Evolutionary conservation across 768 basidiomycete species (phyloP).

Genomic region (Dioszegia crocea): DNA sequence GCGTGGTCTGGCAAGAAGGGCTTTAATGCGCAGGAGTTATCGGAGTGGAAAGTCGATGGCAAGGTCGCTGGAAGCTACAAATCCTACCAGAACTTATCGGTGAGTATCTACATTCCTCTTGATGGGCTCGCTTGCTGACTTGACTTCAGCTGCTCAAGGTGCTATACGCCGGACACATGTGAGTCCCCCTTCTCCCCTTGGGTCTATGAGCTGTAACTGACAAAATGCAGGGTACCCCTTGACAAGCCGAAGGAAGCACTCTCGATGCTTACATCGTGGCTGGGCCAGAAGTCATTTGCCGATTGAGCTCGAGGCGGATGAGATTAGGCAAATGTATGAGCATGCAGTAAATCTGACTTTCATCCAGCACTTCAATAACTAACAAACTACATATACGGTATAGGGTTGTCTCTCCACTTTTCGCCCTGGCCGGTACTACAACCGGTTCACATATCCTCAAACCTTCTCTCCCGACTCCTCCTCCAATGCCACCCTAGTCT

Average conservation of each 20-base stretch:
- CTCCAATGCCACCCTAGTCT: not conserved
- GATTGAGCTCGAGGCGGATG: not conserved
- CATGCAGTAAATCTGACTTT: no score
- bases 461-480: not conserved
- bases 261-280: slow-evolving; percentile 64
- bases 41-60: slow-evolving; percentile 60
- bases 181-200: not conserved
- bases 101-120: slow-evolving; percentile 54
- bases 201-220: not conserved
- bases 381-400: no score
- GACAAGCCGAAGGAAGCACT: slow-evolving; percentile 65
- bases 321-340: not conserved
- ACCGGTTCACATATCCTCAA: no score
- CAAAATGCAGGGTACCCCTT: slow-evolving; percentile 56
- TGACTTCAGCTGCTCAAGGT: slow-evolving; percentile 36
- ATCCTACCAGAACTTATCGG: slow-evolving; percentile 58
- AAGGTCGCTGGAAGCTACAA: slow-evolving; percentile 59
- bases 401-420: no score
- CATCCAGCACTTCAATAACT: no score
- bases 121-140: not conserved
- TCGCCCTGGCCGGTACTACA: no score
- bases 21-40: slow-evolving; percentile 54
- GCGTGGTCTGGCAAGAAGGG: slow-evolving; percentile 64
- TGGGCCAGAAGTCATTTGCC: slow-evolving; percentile 48
- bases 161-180: slow-evolving; percentile 67